Evolutionary conservation across 163 green algal species (phyloP), one percentile per base, ranked within the genome.

Genomic region (Chlorella variabilis): DNA sequence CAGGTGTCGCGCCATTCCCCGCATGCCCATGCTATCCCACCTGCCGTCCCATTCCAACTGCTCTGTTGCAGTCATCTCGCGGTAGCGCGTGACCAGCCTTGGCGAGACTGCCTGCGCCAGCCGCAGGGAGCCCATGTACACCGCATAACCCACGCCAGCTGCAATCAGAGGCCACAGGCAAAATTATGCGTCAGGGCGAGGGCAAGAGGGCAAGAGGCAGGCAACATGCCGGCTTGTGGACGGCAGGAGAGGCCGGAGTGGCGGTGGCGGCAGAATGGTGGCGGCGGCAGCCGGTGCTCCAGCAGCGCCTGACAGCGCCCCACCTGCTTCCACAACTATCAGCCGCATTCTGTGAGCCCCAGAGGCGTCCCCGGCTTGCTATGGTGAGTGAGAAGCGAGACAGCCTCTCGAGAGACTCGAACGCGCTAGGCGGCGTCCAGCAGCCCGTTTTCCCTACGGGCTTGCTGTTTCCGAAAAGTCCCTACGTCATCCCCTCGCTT

Each of bases 31-130:
- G n/a, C n/a, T n/a, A n/a, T n/a, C 51, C 4, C 41, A 81, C 84
- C 84, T 88, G 84, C 73, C 81, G 23, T 88, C 59, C 84, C 84
- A 88, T 15, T 86, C 84, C 0, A 86, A 42, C 67, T 59, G 78
- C 23, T 88, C 78, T 34, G 45, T 69, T 29, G 33, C 9, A 13
- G 54, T 39, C 11, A 86, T 49, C 20, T 51, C 49, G 3, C 41
- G 65, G 48, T 88, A 88, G 29, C 29, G 38, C 0, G 11, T 54
- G 45, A 49, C 41, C 0, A 54, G 51, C 15, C 51, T n/a, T 15
- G 67, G 71, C 13, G 84, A 86, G 1, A 86, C 21, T 23, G 48
- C 49, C 31, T 76, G 69, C 9, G 84, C 77, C 11, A 84, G 61
- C 27, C 56, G 76, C 48, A 84, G 51, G 58, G 67, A 45, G 6